Evolutionary conservation across 306 rosid species (phyloP).

Genomic region (Castanea sativa): DNA sequence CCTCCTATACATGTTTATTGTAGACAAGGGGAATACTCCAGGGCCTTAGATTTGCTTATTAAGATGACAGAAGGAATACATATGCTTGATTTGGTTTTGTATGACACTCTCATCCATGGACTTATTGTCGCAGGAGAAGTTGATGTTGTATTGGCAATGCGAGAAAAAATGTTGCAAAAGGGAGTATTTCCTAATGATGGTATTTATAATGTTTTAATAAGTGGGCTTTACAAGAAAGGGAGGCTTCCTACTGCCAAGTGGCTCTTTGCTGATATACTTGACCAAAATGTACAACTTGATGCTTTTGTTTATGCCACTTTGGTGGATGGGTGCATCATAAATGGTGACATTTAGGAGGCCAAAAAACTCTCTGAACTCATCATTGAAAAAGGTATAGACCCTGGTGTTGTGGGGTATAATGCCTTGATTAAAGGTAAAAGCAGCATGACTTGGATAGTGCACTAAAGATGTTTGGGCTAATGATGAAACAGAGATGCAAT

Average conservation of each 20-base stretch:
- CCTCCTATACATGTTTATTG: slow-evolving; percentile 62
- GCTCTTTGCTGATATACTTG: slow-evolving; percentile 72
- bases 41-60: slow-evolving; percentile 58
- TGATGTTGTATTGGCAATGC: slow-evolving; percentile 54
- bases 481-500: slow-evolving; percentile 60
- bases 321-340: slow-evolving; percentile 69
- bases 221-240: slow-evolving; percentile 73
- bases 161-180: slow-evolving; percentile 63
- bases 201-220: slow-evolving; percentile 79
- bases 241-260: slow-evolving; percentile 64
- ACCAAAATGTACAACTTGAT: slow-evolving; percentile 61
- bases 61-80: slow-evolving; percentile 64
- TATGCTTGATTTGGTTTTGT: slow-evolving; percentile 62
- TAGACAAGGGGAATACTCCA: slow-evolving; percentile 56
- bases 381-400: slow-evolving; percentile 50
- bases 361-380: slow-evolving; percentile 47
- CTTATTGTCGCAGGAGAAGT: slow-evolving; percentile 55
- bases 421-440: slow-evolving; percentile 83
- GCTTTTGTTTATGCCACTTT: slow-evolving; percentile 68
- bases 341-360: slow-evolving; percentile 57
- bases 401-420: slow-evolving; percentile 70
- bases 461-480: slow-evolving; percentile 56
- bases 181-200: slow-evolving; percentile 71
- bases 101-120: slow-evolving; percentile 84
- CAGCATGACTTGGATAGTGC: slow-evolving; percentile 55